Percentiles rank a stretch among this genome's conserved stretches.
Evolutionary conservation across 768 basidiomycete genomes (phyloP).

Genomic region (Leccinum sublutescens): DNA sequence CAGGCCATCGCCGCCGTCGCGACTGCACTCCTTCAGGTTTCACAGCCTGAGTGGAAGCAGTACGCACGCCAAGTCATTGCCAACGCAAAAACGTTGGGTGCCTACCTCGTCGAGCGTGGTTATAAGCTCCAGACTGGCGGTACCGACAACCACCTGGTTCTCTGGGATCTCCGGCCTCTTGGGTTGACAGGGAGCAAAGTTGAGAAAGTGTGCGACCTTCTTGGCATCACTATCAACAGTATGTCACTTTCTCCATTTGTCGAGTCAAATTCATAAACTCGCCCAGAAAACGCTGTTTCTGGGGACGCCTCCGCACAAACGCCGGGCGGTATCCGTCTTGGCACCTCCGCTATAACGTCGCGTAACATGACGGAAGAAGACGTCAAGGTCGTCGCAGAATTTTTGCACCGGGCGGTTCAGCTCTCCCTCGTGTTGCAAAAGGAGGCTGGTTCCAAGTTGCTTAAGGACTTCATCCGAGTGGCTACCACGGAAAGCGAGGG

Average conservation of each 20-base stretch:
- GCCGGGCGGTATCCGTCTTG: slow-evolving; percentile 96
- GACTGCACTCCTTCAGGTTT: slow-evolving; percentile 87
- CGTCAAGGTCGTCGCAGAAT: slow-evolving; percentile 81
- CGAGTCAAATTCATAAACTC: background rate
- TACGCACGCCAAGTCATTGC: slow-evolving; percentile 95
- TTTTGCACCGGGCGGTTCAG: slow-evolving; percentile 94
- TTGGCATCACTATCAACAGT: slow-evolving; percentile 97
- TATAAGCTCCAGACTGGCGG: slow-evolving; percentile 98
- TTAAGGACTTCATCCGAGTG: slow-evolving; percentile 92
- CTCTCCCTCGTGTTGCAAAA: slow-evolving; percentile 87
- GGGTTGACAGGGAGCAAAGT: slow-evolving; percentile 97
- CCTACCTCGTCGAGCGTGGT: slow-evolving; percentile 67
- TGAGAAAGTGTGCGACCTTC: slow-evolving; percentile 96
- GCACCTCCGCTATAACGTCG: slow-evolving; percentile 91
- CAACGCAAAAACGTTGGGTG: slow-evolving; percentile 79
- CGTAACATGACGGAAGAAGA: slow-evolving; percentile 90
- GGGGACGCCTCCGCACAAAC: slow-evolving; percentile 95
- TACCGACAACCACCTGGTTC: slow-evolving; percentile 96
- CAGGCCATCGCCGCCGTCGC: slow-evolving; percentile 95
- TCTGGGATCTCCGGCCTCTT: slow-evolving; percentile 96
- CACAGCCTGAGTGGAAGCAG: slow-evolving; percentile 82
- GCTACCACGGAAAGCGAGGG: slow-evolving; percentile 69
- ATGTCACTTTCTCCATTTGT: slow-evolving; percentile 29
- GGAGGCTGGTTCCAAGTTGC: slow-evolving; percentile 90
- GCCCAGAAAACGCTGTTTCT: slow-evolving; percentile 89